These are phyloP conservation scores for Curvularia sp. DNA, from an alignment of 2,329 filamentous ascomycete species.

Conservation along the genomic window DNA sequence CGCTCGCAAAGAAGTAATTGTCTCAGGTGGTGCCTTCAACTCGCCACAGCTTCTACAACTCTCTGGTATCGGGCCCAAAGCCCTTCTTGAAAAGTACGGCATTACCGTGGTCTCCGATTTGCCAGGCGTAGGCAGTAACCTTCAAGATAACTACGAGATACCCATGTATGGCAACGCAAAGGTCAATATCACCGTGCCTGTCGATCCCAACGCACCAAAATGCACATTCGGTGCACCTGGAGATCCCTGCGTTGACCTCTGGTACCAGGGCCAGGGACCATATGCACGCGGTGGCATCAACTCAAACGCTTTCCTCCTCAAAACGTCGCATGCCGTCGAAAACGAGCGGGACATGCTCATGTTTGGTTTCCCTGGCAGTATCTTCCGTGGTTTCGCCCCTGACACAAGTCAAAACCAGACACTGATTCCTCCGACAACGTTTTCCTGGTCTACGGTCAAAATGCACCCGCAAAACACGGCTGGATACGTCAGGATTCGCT, in stretches of 20 bases:
- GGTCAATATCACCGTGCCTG: slow-evolving; percentile 6
- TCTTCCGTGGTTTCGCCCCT: slow-evolving; percentile 60
- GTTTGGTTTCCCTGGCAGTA: slow-evolving; percentile 55
- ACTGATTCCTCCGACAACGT: slow-evolving; percentile 18
- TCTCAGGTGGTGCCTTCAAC: slow-evolving; percentile 61
- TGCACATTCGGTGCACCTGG: slow-evolving; percentile 31
- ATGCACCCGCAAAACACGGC: slow-evolving; percentile 65
- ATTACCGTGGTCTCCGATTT: slow-evolving; percentile 63
- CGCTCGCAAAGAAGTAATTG: slow-evolving; percentile 32
- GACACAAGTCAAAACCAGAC: slow-evolving; percentile 53
- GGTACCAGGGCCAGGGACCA: slow-evolving; percentile 27
- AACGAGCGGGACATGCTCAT: slow-evolving; percentile 61
- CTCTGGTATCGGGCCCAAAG: slow-evolving; percentile 64
- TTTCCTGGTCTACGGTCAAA: slow-evolving; percentile 62
- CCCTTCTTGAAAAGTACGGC: slow-evolving; percentile 59
- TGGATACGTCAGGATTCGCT: slow-evolving; percentile 66
- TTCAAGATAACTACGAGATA: slow-evolving; percentile 37
- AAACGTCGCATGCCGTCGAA: slow-evolving; percentile 50
- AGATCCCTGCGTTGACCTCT: slow-evolving; percentile 29
- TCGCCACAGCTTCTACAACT: slow-evolving; percentile 69
- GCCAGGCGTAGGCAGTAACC: slow-evolving; percentile 29
- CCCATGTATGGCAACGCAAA: slow-evolving; percentile 60
- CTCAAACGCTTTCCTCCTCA: slow-evolving; percentile 59
- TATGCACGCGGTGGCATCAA: slow-evolving; percentile 55
- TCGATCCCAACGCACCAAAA: slow-evolving; percentile 14